phyloP scores from a whole-genome alignment of 805 yeast species.

The Myxozyma sirexii region DNA sequence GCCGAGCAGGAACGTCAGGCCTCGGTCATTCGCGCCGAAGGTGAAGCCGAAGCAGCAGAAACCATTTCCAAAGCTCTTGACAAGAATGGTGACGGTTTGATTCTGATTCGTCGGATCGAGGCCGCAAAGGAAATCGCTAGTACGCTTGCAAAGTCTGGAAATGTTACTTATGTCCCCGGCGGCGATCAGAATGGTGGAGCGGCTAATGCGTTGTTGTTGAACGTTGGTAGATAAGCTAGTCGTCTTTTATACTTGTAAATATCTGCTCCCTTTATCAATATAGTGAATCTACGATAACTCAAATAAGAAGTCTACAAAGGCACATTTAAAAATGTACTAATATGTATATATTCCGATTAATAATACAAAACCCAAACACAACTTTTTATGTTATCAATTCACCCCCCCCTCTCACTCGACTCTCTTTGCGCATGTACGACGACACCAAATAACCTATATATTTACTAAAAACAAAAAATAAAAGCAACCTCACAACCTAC shows the following conservation, averaged over 20 bases:
- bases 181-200: slow-evolving; percentile 29
- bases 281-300: too few species aligned
- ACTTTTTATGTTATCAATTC: neutral
- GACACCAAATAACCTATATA: neutral
- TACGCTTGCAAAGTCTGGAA: slow-evolving; percentile 79
- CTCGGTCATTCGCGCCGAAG: slow-evolving; percentile 93
- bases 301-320: too few species aligned
- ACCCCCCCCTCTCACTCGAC: neutral
- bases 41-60: slow-evolving; percentile 99
- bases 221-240: slow-evolving; percentile 41
- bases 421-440: neutral
- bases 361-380: neutral
- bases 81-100: slow-evolving; percentile 93
- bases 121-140: slow-evolving; percentile 95
- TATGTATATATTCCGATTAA: neutral
- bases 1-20: slow-evolving; percentile 98
- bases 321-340: neutral
- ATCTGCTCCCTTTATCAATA: neutral
- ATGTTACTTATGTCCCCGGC: slow-evolving; percentile 83
- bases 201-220: slow-evolving; percentile 41
- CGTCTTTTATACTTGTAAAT: neutral
- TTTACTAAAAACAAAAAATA: too few species aligned
- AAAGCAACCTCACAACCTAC: too few species aligned
- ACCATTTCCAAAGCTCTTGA: slow-evolving; percentile 87
- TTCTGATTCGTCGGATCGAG: slow-evolving; percentile 91